Evolutionary conservation across 2,329 filamentous ascomycete genomes (phyloP).

Genomic region (Neofusicoccum cordaticola): DNA sequence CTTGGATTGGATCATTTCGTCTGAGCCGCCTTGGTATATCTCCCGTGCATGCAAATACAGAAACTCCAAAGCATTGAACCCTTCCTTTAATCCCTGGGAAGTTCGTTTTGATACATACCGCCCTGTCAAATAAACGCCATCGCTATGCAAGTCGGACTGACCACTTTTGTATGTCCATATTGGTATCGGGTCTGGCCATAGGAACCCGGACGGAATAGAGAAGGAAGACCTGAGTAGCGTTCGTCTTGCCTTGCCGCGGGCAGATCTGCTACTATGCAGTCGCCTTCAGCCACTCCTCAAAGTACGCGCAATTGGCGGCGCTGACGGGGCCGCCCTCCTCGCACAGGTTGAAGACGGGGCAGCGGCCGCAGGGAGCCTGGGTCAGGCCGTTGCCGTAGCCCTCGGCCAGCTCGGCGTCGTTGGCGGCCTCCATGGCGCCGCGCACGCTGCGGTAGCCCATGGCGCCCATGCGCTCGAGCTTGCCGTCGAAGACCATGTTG

Average conservation of each 20-base stretch:
- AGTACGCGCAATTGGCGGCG: constrained; percentile 88
- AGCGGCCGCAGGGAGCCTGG: constrained; percentile 85
- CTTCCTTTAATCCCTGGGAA: neutral
- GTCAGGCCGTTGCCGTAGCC: constrained; percentile 70
- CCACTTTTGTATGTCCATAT: neutral
- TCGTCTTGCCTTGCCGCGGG: neutral
- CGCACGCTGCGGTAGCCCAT: constrained; percentile 49
- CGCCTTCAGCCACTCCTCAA: constrained; percentile 69
- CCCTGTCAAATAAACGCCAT: constrained; percentile 12
- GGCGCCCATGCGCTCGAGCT: constrained; percentile 63
- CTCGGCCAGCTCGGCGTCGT: constrained; percentile 36
- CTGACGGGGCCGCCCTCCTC: constrained; percentile 87
- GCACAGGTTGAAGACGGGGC: constrained; percentile 90
- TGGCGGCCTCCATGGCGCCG: constrained; percentile 26
- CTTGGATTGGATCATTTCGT: neutral
- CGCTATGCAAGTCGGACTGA: constrained; percentile 13
- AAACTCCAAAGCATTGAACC: neutral
- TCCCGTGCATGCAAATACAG: neutral
- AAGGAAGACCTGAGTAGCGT: neutral
- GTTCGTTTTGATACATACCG: neutral
- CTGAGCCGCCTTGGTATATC: constrained; percentile 14
- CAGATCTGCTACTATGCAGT: neutral
- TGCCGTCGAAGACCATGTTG: constrained; percentile 83
- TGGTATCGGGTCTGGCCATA: neutral
- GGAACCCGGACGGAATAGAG: neutral